Evolutionary conservation across 2,329 filamentous ascomycete genomes (phyloP).

Genomic region (Parastagonospora nodorum): DNA sequence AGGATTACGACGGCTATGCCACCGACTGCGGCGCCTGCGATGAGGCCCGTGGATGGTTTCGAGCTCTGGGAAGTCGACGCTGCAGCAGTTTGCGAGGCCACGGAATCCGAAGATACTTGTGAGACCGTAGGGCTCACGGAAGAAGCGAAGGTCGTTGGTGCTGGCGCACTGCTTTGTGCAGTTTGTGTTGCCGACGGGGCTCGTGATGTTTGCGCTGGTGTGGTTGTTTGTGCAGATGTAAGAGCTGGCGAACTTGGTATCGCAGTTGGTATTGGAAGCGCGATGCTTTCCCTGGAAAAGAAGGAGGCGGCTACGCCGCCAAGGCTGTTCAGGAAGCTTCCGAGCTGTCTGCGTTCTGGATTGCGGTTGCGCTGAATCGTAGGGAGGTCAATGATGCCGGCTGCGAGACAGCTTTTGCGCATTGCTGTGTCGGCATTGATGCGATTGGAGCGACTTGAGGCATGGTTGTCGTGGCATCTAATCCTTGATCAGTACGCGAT

Average conservation of each 20-base stretch:
- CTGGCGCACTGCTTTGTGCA: constrained; percentile 2
- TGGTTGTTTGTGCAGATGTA: background rate
- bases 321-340: constrained; percentile 11
- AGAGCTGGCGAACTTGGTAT: background rate
- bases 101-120: background rate
- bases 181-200: background rate
- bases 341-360: constrained; percentile 12
- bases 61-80: constrained; percentile 1
- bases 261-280: background rate
- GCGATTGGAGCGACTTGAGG: background rate
- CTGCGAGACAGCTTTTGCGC: constrained; percentile 7
- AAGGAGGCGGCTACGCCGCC: constrained; percentile 13
- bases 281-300: constrained; percentile 7
- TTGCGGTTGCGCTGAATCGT: constrained; percentile 5
- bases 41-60: constrained; percentile 5
- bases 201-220: background rate
- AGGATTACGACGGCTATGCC: constrained; percentile 13
- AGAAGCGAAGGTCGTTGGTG: background rate
- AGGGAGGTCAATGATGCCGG: constrained; percentile 7
- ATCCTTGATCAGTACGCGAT: background rate
- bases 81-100: constrained; percentile 1
- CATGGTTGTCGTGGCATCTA: constrained; percentile 17
- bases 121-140: constrained; percentile 1
- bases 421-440: background rate
- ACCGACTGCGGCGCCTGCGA: constrained; percentile 15